Percentiles rank a stretch among this genome's conserved stretches.
phyloP scores from a whole-genome alignment of 164 flowering plant species.

The Taxillus chinensis region DNA sequence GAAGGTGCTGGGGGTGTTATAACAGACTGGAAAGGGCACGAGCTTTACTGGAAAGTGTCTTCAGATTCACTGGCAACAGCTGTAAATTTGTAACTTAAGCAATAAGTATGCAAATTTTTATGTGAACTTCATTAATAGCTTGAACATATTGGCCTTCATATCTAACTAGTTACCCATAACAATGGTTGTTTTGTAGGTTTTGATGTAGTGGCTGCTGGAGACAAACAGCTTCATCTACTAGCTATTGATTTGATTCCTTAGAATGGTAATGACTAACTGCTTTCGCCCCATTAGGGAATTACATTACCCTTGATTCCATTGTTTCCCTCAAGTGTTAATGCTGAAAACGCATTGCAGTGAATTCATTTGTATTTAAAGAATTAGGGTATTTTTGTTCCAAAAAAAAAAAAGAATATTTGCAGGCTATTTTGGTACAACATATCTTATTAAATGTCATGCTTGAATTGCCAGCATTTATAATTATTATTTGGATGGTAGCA shows the following conservation, averaged over 20 bases:
- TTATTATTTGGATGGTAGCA: no score
- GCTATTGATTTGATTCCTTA: constrained; percentile 49
- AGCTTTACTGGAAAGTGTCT: constrained; percentile 76
- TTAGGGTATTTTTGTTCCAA: no score
- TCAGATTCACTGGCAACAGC: constrained; percentile 56
- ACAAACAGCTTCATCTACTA: constrained; percentile 49
- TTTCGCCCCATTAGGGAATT: background rate
- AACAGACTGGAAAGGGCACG: constrained; percentile 85
- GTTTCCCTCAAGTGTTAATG: no score
- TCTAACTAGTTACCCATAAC: background rate
- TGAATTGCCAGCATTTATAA: no score
- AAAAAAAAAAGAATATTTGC: no score
- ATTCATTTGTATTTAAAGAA: no score
- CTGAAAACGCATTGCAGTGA: no score
- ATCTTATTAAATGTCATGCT: no score
- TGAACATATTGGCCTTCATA: background rate
- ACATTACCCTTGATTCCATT: no score
- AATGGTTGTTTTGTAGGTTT: constrained; percentile 42
- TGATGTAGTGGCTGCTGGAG: constrained; percentile 84
- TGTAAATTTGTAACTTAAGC: constrained; percentile 13
- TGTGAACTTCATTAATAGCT: no score
- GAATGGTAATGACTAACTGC: constrained; percentile 33
- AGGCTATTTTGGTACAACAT: no score
- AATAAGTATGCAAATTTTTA: no score
- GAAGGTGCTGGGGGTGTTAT: constrained; percentile 92